These are phyloP conservation scores for Coemansia sp. DNA, from an alignment of 192 early-diverging fungal genomes.

Conservation along the genomic window DNA sequence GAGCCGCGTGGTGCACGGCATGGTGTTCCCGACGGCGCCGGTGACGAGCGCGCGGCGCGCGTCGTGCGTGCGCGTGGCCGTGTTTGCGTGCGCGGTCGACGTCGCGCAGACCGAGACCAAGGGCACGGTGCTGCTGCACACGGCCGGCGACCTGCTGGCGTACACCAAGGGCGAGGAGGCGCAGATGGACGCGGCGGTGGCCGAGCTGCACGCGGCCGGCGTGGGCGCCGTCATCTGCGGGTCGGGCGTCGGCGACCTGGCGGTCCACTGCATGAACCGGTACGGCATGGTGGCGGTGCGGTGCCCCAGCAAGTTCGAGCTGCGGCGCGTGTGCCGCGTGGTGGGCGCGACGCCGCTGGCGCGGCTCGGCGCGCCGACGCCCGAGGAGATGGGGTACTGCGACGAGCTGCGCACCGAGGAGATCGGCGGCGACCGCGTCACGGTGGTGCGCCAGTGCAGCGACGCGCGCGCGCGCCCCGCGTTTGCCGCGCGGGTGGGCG, in stretches of 20 bases:
- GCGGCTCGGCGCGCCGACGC: conserved; percentile 86
- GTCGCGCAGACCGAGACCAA: conserved; percentile 96
- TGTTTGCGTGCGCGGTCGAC: conserved; percentile 94
- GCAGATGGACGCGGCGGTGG: conserved; percentile 82
- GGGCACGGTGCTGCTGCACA: conserved; percentile 97
- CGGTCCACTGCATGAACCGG: conserved; percentile 93
- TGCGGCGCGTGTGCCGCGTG: conserved; percentile 91
- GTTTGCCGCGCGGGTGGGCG: conserved; percentile 63
- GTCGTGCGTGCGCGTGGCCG: conserved; percentile 88
- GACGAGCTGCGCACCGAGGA: conserved; percentile 96
- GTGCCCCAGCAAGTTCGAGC: conserved; percentile 94
- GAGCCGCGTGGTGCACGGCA: conserved; percentile 87
- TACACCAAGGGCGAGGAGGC: conserved; percentile 96
- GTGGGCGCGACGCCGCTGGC: conserved; percentile 91
- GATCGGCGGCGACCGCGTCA: conserved; percentile 96
- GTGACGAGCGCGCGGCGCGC: conserved; percentile 74
- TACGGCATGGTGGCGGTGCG: conserved; percentile 87
- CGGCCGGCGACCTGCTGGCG: conserved; percentile 93
- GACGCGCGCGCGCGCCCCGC: conserved; percentile 52
- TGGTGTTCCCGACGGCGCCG: conserved; percentile 95
- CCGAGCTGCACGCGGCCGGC: conserved; percentile 87
- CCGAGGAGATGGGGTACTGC: conserved; percentile 98
- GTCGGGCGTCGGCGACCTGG: conserved; percentile 86
- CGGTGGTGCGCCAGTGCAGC: conserved; percentile 88
- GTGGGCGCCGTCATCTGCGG: conserved; percentile 93